phyloP scores from a whole-genome alignment of 257 asterid genomes.

The Eucommia ulmoides region DNA sequence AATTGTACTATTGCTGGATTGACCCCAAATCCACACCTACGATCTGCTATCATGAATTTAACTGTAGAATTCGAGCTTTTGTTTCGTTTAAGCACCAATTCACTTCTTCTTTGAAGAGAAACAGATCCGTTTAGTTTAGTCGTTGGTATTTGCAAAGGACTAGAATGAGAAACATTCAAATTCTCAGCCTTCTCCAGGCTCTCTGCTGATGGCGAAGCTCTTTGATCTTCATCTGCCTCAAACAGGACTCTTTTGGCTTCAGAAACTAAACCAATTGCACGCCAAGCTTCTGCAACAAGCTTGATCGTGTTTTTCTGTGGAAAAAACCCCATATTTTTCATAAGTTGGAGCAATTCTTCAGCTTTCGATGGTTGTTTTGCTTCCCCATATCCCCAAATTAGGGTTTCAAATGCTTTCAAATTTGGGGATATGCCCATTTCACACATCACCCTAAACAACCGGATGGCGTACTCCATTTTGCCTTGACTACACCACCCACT shows the following conservation, averaged over 20 bases:
- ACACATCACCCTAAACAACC: conserved; percentile 47
- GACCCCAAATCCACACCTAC: conserved; percentile 19
- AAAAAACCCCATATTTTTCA: conserved; percentile 42
- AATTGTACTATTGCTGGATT: conserved; percentile 11
- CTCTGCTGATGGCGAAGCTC: conserved; percentile 6
- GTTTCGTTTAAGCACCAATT: conserved; percentile 24
- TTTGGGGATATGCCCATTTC: conserved; percentile 57
- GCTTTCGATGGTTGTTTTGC: conserved; percentile 88
- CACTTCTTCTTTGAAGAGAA: conserved; percentile 16
- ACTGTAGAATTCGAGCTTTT: conserved; percentile 18
- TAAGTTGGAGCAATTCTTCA: conserved; percentile 53
- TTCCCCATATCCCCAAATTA: conserved; percentile 94
- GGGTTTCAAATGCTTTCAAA: conserved; percentile 71
- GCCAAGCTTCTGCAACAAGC: conserved; percentile 93
- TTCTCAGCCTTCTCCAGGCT: conserved; percentile 19
- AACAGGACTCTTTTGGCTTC: conserved; percentile 48
- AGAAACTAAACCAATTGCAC: conserved; percentile 48
- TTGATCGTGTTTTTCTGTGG: conserved; percentile 48
- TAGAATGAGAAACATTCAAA: conserved; percentile 20
- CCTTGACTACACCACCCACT: conserved; percentile 96
- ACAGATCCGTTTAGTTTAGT: conserved; percentile 21
- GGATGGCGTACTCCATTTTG: conserved; percentile 56
- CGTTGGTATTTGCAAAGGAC: conserved; percentile 9
- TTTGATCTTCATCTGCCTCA: conserved; percentile 13
- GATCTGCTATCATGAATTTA: conserved; percentile 23